phyloP scores from a whole-genome alignment of 495 filamentous ascomycete species.

The Xylaria flabelliformis region DNA sequence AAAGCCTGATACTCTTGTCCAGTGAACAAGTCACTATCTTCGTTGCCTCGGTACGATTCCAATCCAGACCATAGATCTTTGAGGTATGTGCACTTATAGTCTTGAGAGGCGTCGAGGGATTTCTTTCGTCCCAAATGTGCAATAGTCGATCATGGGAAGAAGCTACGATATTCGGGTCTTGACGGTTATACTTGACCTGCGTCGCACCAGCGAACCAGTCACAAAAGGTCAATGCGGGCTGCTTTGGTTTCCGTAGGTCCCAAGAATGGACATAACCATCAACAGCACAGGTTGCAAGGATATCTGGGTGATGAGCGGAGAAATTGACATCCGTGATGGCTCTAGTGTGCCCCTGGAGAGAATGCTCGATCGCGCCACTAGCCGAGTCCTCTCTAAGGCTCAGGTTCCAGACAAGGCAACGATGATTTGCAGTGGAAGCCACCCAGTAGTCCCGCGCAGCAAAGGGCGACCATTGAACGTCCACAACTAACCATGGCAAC shows the following conservation, averaged over 20 bases:
- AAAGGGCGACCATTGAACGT: constrained; percentile 98
- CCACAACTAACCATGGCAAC: constrained; percentile 94
- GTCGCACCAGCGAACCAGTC: constrained; percentile 96
- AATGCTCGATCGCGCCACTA: constrained; percentile 79
- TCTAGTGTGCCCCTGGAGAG: constrained; percentile 85
- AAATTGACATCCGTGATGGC: constrained; percentile 98
- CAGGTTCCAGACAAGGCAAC: constrained; percentile 94
- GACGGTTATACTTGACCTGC: constrained; percentile 94
- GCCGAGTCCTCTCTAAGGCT: constrained; percentile 73
- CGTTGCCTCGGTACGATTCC: constrained; percentile 77
- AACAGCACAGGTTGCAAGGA: constrained; percentile 88
- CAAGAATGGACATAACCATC: constrained; percentile 94
- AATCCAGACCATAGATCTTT: constrained; percentile 96
- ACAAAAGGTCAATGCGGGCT: constrained; percentile 80
- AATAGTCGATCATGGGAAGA: constrained; percentile 88
- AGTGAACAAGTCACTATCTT: constrained; percentile 86
- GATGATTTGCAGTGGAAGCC: constrained; percentile 91
- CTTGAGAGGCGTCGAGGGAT: constrained; percentile 76
- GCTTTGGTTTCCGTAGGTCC: constrained; percentile 81
- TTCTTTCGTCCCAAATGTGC: constrained; percentile 89
- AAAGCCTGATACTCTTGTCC: constrained; percentile 92
- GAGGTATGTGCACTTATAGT: constrained; percentile 91
- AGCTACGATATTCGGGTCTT: constrained; percentile 82
- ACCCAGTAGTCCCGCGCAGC: constrained; percentile 90
- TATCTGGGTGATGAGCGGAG: constrained; percentile 87